These are phyloP conservation scores for Umbelopsis ramanniana DNA, from an alignment of 192 early-diverging fungal genomes.

Conservation along the genomic window DNA sequence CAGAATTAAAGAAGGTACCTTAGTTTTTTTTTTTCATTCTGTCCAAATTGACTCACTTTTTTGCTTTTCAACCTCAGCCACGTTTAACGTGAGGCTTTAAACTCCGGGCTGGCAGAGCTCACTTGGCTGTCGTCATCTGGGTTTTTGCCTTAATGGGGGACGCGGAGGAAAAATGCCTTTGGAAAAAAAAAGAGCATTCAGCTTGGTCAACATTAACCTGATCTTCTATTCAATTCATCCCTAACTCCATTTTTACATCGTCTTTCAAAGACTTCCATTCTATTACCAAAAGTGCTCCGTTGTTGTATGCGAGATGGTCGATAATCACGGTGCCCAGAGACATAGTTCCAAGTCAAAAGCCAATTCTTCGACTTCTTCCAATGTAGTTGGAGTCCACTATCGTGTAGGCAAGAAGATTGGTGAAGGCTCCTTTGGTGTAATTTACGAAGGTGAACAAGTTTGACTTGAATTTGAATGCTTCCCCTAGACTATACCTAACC, in stretches of 20 bases:
- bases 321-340: slow-evolving; percentile 11
- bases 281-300: not conserved
- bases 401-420: slow-evolving; percentile 55
- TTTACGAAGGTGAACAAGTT: slow-evolving; percentile 51
- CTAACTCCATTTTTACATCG: not conserved
- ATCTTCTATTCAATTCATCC: not conserved
- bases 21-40: not conserved
- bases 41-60: not conserved
- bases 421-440: slow-evolving; percentile 57
- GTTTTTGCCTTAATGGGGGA: not conserved
- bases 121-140: not conserved
- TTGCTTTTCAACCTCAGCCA: not conserved
- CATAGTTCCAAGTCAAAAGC: slow-evolving; percentile 13
- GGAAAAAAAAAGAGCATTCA: not conserved
- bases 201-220: not conserved
- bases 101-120: not conserved
- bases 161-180: slow-evolving; percentile 19
- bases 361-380: slow-evolving; percentile 26
- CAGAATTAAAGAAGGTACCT: not conserved
- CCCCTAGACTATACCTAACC: not conserved
- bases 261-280: not conserved
- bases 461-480: not conserved
- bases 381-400: slow-evolving; percentile 54
- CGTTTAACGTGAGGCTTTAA: not conserved
- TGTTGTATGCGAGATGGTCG: slow-evolving; percentile 22